A percentile compares a stretch with the other conserved stretches of the same genome.
These are phyloP conservation scores for Aspergillus ostianus DNA, from an alignment of 495 filamentous ascomycete species.

Conservation along the genomic window DNA sequence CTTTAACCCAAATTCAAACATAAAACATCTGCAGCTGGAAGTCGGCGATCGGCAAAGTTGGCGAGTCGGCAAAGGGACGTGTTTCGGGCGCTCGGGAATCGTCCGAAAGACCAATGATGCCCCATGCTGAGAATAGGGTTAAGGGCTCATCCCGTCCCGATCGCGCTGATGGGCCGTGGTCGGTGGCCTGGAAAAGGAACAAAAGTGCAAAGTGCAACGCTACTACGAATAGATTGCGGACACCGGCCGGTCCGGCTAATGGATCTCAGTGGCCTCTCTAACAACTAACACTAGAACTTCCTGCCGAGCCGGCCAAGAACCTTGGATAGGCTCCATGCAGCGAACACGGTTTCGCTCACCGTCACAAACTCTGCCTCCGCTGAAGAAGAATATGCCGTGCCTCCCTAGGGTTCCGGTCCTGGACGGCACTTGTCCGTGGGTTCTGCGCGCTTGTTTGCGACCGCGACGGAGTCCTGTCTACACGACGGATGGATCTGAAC, in stretches of 20 bases:
- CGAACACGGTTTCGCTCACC: neutral
- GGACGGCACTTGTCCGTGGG: neutral
- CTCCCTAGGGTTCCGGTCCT: neutral
- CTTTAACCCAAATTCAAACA: neutral
- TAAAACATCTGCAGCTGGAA: neutral
- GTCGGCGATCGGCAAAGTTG: neutral
- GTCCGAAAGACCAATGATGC: neutral
- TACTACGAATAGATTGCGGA: neutral
- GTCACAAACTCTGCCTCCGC: neutral
- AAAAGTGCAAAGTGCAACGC: neutral
- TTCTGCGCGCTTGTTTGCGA: neutral
- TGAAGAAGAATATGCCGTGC: neutral
- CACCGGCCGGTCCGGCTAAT: neutral
- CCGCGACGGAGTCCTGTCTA: too few relatives aligned
- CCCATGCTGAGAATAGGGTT: neutral
- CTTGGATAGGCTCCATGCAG: neutral
- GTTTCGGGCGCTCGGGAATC: neutral
- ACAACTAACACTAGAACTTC: neutral
- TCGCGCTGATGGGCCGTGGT: constrained; percentile 1
- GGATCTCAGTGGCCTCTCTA: neutral
- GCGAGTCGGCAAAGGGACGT: neutral
- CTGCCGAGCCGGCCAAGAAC: neutral
- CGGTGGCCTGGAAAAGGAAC: neutral
- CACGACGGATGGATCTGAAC: neutral
- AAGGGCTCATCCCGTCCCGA: constrained; percentile 4